Evolutionary conservation across 371 early-diverging fungal species (phyloP), one percentile per base, ranked within the genome.

Genomic region (Mycotypha africana): DNA sequence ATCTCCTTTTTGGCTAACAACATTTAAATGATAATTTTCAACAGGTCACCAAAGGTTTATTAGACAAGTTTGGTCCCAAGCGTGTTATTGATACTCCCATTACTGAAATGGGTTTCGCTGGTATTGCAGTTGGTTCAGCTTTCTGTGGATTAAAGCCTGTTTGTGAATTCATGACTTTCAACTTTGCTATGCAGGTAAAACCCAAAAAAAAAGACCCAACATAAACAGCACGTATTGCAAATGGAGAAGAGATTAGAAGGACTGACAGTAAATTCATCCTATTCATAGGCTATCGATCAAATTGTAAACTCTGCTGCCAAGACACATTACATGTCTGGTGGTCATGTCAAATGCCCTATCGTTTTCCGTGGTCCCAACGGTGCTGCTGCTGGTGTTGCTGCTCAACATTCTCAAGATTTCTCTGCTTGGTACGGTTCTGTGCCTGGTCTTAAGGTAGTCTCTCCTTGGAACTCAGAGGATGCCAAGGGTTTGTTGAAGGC

Each of bases 311-410:
- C 98, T 48, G 97, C 96, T 38, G 99, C 96, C 55, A 99, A 99
- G 78, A 93, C 95, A 21, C 80, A 85, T 51, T 99, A 99, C 79
- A 99, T 99, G 99, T 92, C 97, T 30, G 99, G 96, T 38, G 97
- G 95, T 34, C 76, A 82, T 16, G 88, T 89, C 28, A 60, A 63
- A 42, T 89, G 91, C 66, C 97, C 98, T 19, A 98, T 99, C 60
- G 99, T 99, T 11, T 99, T 99, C 87, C 88, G 99, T 62, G 99
- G 99, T 14, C 99, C 99, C 46, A 99, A 99, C 79, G 99, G 99
- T 55, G 96, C 95, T 38, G 95, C 97, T 54, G 88, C 93, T 33
- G 99, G 99, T 66, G 99, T 98, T 28, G 99, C 79, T 62, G 99
- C 99, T 35, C 99, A 99, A 81, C 99, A 99, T 81, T 98, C 99